A percentile compares a stretch with the other conserved stretches of the same genome.
Conservation (phyloP, 2,329 filamentous ascomycete species). For the Exophiala sp. region DNA sequence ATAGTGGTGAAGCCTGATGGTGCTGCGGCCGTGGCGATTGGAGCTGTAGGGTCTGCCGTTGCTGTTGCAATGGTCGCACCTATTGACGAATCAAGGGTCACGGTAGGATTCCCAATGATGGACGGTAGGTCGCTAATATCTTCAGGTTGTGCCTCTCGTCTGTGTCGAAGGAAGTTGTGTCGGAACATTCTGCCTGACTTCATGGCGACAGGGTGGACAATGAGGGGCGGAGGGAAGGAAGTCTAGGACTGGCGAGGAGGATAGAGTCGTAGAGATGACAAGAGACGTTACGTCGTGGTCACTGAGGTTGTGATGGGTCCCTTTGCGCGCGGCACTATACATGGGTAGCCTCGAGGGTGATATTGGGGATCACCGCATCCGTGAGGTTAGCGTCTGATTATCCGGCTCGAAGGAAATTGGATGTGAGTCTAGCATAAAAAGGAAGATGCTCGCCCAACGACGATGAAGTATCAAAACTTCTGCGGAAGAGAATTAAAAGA, state of each 20-base stretch:
- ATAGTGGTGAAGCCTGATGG: constrained; percentile 23
- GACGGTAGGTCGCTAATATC: constrained; percentile 9
- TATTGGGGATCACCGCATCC: constrained; percentile 20
- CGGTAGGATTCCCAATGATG: constrained; percentile 20
- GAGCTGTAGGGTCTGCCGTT: constrained; percentile 10
- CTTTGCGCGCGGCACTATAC: constrained; percentile 16
- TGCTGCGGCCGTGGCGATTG: constrained; percentile 14
- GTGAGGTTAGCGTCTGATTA: constrained; percentile 19
- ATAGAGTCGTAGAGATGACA: not conserved
- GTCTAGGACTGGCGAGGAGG: constrained; percentile 3
- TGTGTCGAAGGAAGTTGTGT: constrained; percentile 10
- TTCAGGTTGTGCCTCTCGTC: constrained; percentile 9
- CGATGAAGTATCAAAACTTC: not conserved
- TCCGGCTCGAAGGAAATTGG: constrained; percentile 22
- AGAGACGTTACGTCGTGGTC: constrained; percentile 1
- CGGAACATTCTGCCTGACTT: constrained; percentile 23
- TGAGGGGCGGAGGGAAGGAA: not conserved
- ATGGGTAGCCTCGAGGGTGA: constrained; percentile 17
- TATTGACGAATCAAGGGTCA: constrained; percentile 14
- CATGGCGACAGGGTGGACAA: constrained; percentile 14
- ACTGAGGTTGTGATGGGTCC: constrained; percentile 13
- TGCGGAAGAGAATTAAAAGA: not conserved
- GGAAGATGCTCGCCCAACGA: not conserved
- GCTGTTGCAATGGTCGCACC: constrained; percentile 7
- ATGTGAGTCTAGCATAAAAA: constrained; percentile 8